Percentiles rank a stretch among this genome's conserved stretches.
phyloP scores from a whole-genome alignment of 331 rosid genomes.

The Quercus phellos region DNA sequence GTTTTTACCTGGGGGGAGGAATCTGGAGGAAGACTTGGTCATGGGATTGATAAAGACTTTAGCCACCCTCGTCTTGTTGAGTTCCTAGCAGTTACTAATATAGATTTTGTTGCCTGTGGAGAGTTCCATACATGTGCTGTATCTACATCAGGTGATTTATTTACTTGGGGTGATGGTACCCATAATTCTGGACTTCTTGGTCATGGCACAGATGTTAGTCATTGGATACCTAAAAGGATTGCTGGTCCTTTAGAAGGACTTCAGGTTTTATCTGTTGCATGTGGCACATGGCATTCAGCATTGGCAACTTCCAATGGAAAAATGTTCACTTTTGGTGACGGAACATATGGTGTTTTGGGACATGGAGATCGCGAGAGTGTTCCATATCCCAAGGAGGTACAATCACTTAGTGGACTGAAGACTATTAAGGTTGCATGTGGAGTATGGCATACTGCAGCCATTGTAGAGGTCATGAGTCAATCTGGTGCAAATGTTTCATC shows the following conservation, averaged over 20 bases:
- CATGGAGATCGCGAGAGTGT: slow-evolving; percentile 76
- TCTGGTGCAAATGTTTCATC: slow-evolving; percentile 43
- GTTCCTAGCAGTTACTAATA: slow-evolving; percentile 52
- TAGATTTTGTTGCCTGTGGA: slow-evolving; percentile 74
- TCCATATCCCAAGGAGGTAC: slow-evolving; percentile 77
- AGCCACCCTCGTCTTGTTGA: slow-evolving; percentile 72
- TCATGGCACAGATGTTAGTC: slow-evolving; percentile 78
- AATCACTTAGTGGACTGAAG: slow-evolving; percentile 55
- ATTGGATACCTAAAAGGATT: slow-evolving; percentile 75
- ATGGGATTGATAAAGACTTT: slow-evolving; percentile 64
- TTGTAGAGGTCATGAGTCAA: slow-evolving; percentile 67
- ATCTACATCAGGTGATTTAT: slow-evolving; percentile 69
- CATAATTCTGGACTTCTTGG: slow-evolving; percentile 83
- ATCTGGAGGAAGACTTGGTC: slow-evolving; percentile 90
- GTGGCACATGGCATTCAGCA: slow-evolving; percentile 96
- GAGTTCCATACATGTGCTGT: slow-evolving; percentile 87
- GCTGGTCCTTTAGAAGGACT: slow-evolving; percentile 70
- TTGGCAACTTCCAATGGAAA: slow-evolving; percentile 68
- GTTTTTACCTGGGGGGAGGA: slow-evolving; percentile 98
- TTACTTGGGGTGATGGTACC: slow-evolving; percentile 89
- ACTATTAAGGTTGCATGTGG: slow-evolving; percentile 85
- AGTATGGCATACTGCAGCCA: slow-evolving; percentile 95
- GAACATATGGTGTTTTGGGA: slow-evolving; percentile 84
- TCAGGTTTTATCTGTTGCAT: slow-evolving; percentile 78
- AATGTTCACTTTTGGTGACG: slow-evolving; percentile 87